These are phyloP conservation scores for Zygosaccharomyces rouxii DNA, from an alignment of 805 yeast genomes.

Conservation along the genomic window DNA sequence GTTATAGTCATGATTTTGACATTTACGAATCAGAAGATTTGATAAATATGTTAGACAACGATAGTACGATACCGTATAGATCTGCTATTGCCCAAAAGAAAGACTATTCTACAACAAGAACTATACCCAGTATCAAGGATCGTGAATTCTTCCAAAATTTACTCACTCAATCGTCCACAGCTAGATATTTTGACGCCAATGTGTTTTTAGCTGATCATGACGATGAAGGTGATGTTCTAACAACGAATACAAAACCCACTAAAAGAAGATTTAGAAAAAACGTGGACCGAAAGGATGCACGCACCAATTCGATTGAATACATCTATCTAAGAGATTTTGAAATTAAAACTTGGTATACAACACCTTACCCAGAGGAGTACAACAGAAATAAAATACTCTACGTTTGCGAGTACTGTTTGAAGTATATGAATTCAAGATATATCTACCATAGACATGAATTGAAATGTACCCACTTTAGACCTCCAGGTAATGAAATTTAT, in stretches of 20 bases:
- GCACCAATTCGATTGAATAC: conserved; percentile 45
- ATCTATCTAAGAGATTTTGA: conserved; percentile 70
- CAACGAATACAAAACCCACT: too few relatives aligned
- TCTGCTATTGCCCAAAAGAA: conserved; percentile 57
- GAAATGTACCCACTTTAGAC: conserved; percentile 63
- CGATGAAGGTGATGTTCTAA: conserved; percentile 7
- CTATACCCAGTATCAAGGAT: conserved; percentile 56
- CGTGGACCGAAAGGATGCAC: conserved; percentile 24
- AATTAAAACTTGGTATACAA: conserved; percentile 86
- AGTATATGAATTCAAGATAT: conserved; percentile 68
- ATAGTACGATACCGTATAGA: conserved; percentile 49
- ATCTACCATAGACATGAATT: conserved; percentile 63
- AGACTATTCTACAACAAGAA: conserved; percentile 53
- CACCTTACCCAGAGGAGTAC: conserved; percentile 90
- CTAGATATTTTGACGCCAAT: conserved; percentile 38
- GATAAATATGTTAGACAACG: conserved; percentile 20
- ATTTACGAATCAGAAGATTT: conserved; percentile 39
- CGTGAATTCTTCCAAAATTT: conserved; percentile 45
- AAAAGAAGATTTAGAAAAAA: neutral
- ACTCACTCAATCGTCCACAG: conserved; percentile 38
- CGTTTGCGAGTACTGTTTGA: conserved; percentile 80
- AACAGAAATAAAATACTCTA: conserved; percentile 57
- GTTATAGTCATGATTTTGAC: conserved; percentile 28
- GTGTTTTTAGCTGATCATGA: conserved; percentile 28
- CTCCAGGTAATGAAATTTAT: conserved; percentile 92